phyloP scores from a whole-genome alignment of 169 alveolate genomes.

The Plasmodium knowlesi region DNA sequence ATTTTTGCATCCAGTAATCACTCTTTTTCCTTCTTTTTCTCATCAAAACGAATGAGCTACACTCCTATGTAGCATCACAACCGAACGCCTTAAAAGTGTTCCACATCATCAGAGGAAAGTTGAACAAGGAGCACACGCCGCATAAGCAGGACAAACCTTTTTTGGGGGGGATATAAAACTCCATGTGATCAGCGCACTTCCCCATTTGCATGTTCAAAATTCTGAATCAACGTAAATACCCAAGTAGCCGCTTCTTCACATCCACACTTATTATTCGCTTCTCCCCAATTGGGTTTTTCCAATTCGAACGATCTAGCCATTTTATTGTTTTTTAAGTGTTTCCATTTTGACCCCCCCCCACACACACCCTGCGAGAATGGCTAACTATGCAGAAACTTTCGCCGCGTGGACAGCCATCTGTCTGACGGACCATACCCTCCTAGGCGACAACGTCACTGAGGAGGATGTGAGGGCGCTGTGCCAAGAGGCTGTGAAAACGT shows the following conservation, averaged over 20 bases:
- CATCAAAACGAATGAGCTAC: not conserved
- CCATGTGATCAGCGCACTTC: no score
- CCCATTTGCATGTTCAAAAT: no score
- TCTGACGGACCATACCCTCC: slow-evolving; percentile 73
- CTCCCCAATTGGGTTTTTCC: not conserved
- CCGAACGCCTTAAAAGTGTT: not conserved
- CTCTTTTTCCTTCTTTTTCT: not conserved
- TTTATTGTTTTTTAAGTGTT: not conserved
- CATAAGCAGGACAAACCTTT: no score
- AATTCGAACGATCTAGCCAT: not conserved
- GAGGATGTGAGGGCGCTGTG: slow-evolving; percentile 43
- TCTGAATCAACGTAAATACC: no score
- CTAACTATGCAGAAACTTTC: slow-evolving; percentile 37
- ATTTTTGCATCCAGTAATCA: not conserved
- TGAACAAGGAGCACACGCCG: no score
- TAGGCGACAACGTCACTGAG: slow-evolving; percentile 70
- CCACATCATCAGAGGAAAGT: not conserved
- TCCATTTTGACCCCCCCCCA: not conserved
- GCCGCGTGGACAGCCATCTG: slow-evolving; percentile 75
- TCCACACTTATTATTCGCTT: not conserved
- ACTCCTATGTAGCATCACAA: not conserved
- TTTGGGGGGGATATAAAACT: no score
- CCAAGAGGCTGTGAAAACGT: slow-evolving; percentile 58
- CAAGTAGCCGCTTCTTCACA: not conserved
- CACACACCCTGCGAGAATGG: slow-evolving; percentile 1